phyloP scores from a whole-genome alignment of 2,329 filamentous ascomycete species.

The Ceratocystis huliohia region DNA sequence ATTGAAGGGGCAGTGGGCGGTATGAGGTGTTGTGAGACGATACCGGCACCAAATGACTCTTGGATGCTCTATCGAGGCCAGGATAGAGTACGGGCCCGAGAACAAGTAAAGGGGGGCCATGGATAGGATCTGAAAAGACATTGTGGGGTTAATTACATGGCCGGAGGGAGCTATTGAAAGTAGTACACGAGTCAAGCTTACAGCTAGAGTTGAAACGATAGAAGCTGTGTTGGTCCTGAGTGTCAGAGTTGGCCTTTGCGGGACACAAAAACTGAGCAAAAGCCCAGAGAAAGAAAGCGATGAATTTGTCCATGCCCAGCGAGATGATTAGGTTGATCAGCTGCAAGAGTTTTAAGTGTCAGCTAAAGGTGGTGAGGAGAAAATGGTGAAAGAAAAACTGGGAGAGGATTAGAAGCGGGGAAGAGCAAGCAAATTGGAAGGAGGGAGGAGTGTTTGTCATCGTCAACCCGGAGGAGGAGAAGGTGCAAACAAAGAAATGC shows the following conservation, averaged over 20 bases:
- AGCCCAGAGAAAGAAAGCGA: not conserved
- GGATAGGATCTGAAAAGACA: not conserved
- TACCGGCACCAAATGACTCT: not conserved
- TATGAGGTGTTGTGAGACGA: not conserved
- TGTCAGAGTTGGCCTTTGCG: not conserved
- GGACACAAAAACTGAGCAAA: not conserved
- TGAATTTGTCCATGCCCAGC: not conserved
- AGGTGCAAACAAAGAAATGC: not conserved
- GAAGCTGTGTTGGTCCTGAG: not conserved
- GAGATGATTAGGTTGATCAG: not conserved
- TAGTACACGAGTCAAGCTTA: not conserved
- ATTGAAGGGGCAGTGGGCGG: not conserved
- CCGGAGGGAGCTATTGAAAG: not conserved
- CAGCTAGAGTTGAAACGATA: not conserved
- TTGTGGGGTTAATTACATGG: not conserved
- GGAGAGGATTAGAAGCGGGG: not conserved
- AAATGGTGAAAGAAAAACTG: not conserved
- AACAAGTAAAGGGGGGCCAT: not conserved
- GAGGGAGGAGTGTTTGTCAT: not conserved
- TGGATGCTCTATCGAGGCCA: not conserved
- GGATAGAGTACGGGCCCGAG: not conserved
- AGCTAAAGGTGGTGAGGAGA: not conserved
- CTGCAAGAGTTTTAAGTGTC: not conserved
- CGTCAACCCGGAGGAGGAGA: not conserved
- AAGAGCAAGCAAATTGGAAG: not conserved